Evolutionary conservation across 257 asterid genomes (phyloP).

Genomic region (Echites panduratus): DNA sequence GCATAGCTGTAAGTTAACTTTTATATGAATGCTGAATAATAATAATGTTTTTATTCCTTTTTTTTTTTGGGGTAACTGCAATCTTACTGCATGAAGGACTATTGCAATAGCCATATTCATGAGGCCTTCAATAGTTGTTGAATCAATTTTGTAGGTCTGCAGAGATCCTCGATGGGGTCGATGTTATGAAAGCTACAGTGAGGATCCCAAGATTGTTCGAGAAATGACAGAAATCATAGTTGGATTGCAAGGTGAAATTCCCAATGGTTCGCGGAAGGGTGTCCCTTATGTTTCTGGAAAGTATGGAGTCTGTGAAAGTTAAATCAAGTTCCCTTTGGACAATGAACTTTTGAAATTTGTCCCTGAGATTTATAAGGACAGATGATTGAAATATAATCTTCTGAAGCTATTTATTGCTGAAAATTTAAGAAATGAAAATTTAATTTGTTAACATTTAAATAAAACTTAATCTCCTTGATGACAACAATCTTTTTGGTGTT

Average conservation of each 20-base stretch:
- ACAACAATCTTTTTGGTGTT: not conserved
- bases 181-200: conserved; percentile 90
- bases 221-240: conserved; percentile 78
- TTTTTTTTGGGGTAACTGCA: not conserved
- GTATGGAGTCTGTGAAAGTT: conserved; percentile 29
- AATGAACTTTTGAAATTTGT: not conserved
- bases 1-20: conserved; percentile 70
- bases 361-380: not conserved
- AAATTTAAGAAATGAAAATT: not conserved
- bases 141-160: conserved; percentile 53
- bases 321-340: conserved; percentile 14
- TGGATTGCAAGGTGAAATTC: conserved; percentile 86
- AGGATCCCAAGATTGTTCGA: conserved; percentile 73
- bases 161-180: conserved; percentile 99
- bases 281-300: conserved; percentile 73
- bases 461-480: not conserved
- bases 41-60: not conserved
- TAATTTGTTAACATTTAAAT: not conserved
- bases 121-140: not conserved
- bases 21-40: not conserved
- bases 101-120: not conserved
- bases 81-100: not conserved
- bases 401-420: not conserved
- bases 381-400: not conserved
- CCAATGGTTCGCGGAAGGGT: conserved; percentile 62